Percentiles rank a stretch among this genome's conserved stretches.
phyloP scores from a whole-genome alignment of 805 yeast species.

The Lipomyces yamadae region DNA sequence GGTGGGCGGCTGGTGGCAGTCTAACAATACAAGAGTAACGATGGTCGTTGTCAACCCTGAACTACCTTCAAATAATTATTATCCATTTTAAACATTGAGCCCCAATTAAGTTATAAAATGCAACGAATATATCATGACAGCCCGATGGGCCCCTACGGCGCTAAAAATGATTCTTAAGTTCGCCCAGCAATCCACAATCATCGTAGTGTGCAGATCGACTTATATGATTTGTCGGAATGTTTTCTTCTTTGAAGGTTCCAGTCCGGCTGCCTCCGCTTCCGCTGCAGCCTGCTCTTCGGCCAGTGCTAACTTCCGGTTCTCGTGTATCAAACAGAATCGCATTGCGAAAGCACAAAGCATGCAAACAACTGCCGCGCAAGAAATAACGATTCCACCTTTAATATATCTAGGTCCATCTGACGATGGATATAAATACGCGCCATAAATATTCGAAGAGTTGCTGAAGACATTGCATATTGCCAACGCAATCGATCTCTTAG shows the following conservation, averaged over 20 bases:
- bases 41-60: too few species aligned
- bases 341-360: slow-evolving; percentile 10
- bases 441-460: slow-evolving; percentile 17
- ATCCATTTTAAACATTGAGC: too few species aligned
- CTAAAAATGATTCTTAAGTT: too few species aligned
- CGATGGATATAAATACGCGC: slow-evolving; percentile 26
- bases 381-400: slow-evolving; percentile 13
- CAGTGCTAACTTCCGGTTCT: slow-evolving; percentile 16
- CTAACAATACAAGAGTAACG: too few species aligned
- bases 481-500: slow-evolving; percentile 18
- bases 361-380: slow-evolving; percentile 49
- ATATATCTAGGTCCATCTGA: slow-evolving; percentile 18
- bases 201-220: too few species aligned
- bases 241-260: slow-evolving; percentile 2
- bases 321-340: slow-evolving; percentile 8
- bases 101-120: too few species aligned
- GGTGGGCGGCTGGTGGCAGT: too few species aligned
- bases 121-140: too few species aligned
- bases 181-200: too few species aligned
- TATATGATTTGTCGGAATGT: slow-evolving; percentile 4
- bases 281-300: slow-evolving; percentile 11
- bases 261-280: slow-evolving; percentile 5
- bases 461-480: slow-evolving; percentile 11
- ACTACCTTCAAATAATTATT: too few species aligned
- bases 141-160: too few species aligned